Base-by-base conservation (phyloP, 2,329 filamentous ascomycete species). In the Ophiostoma novo-ulmi region DNA sequence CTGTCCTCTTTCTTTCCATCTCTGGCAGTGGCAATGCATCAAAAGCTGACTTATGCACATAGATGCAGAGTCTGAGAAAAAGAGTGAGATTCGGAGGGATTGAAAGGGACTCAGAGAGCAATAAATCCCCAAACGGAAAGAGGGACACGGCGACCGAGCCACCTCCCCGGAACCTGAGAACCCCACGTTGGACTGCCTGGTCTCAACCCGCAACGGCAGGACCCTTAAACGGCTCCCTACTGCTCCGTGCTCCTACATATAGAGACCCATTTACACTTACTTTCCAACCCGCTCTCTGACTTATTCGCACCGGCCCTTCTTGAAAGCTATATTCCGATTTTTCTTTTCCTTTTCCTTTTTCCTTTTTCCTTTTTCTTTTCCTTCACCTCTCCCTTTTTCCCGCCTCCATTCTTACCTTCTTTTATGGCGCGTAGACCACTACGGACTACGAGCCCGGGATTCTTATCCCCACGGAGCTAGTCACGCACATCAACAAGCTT, bases 141-240 rank as follows among this genome's bases (percentile, higher is more conserved):
- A 58, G 52, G 52, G 52, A 58, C 52, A 58, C n/a, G 52, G 52
- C 22, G 52, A 58, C 52, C 52, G 52, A 58, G 11, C 52, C 52
- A 26, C 52, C n/a, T 58, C n/a, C 52, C 52, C 52, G 52, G 52
- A 26, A 58, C n/a, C 6, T 48, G 44, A 48, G 52, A 58, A 58
- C 52, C n/a, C 52, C 22, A 69, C 58, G 68, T 26, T 65, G 61
- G 58, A 38, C 31, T 39, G 26, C 11, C 67, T 55, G 17, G n/a
- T 1, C 36, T 65, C 61, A 55, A 48, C 31, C 58, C 69, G 44
- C 44, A 48, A 48, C 52, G 52, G n/a, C 52, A 31, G 8, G 52
- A 58, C 52, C 52, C 52, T 58, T 58, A 58, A 58, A 26, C 52
- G 22, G 52, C 14, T 58, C 52, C 52, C 52, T 22, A 13, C 22